Conservation (phyloP, 2,329 filamentous ascomycete species). For the Cordyceps javanica region DNA sequence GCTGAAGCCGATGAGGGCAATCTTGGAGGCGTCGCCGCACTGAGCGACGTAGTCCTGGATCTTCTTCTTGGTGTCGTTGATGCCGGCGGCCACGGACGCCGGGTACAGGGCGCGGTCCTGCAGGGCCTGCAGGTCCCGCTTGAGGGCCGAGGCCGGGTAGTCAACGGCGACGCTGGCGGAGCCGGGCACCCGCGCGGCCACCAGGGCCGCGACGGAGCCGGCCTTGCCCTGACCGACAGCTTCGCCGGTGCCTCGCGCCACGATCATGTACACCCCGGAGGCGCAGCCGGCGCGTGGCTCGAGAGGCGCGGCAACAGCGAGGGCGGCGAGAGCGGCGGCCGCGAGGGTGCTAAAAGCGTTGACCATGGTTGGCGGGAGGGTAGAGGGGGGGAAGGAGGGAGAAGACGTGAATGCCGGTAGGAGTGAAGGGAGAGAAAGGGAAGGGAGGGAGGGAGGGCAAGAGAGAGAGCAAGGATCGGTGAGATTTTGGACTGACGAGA, state of each 20-base stretch:
- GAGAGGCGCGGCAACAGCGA: background rate
- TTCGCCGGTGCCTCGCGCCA: conserved; percentile 13
- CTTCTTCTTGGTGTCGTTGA: conserved; percentile 13
- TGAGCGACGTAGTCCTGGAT: conserved; percentile 12
- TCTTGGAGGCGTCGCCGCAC: conserved; percentile 9
- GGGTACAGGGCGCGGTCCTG: conserved; percentile 7
- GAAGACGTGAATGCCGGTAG: no score
- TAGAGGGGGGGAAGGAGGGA: background rate
- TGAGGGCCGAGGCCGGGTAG: conserved; percentile 12
- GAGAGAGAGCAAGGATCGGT: no score
- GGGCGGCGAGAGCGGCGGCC: background rate
- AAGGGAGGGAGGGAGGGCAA: no score
- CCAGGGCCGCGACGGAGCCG: conserved; percentile 2
- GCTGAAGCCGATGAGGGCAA: conserved; percentile 14
- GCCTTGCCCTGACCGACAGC: conserved; percentile 10
- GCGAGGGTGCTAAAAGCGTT: background rate
- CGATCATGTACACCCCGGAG: conserved; percentile 14
- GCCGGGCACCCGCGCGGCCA: conserved; percentile 8
- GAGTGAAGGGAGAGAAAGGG: no score
- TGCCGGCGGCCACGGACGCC: conserved; percentile 7
- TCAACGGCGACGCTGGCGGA: conserved; percentile 14
- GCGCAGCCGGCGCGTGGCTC: conserved; percentile 6
- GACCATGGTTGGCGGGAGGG: background rate
- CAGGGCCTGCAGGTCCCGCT: background rate
- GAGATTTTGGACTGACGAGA: no score